Evolutionary conservation across 2,329 filamentous ascomycete species (phyloP).

Genomic region (Penicillium paneum): DNA sequence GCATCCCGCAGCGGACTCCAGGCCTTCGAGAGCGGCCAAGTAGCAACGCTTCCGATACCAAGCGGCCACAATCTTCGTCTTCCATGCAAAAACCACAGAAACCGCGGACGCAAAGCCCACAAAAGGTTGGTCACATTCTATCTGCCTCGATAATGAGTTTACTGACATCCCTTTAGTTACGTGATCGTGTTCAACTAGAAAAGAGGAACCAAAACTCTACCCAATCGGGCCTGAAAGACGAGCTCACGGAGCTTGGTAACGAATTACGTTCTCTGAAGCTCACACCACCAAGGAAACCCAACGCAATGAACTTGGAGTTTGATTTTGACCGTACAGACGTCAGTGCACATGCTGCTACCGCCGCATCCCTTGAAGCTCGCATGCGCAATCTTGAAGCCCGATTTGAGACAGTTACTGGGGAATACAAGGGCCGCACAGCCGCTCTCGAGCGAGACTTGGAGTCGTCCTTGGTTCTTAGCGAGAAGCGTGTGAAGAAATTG

Average conservation of each 20-base stretch:
- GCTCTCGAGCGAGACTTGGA: constrained; percentile 69
- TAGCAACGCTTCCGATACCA: constrained; percentile 32
- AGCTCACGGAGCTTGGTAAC: constrained; percentile 74
- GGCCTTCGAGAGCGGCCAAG: constrained; percentile 36
- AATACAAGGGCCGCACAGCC: constrained; percentile 60
- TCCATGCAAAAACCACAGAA: constrained; percentile 70
- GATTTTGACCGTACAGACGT: constrained; percentile 29
- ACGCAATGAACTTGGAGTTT: constrained; percentile 23
- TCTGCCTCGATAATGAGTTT: neutral
- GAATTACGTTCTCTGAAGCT: constrained; percentile 61
- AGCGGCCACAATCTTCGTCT: constrained; percentile 50
- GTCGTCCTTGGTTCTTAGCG: constrained; percentile 66
- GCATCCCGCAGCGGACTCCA: constrained; percentile 46
- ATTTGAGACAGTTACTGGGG: constrained; percentile 58
- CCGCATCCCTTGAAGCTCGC: constrained; percentile 43
- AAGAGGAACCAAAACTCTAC: constrained; percentile 69
- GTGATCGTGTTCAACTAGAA: constrained; percentile 80
- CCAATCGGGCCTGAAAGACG: constrained; percentile 67
- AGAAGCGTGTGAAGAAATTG: constrained; percentile 74
- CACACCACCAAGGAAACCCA: constrained; percentile 32
- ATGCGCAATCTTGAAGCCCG: constrained; percentile 66
- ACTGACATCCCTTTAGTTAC: constrained; percentile 43
- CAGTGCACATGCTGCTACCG: constrained; percentile 16
- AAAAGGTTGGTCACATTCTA: constrained; percentile 46
- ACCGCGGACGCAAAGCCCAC: constrained; percentile 62